Base-by-base conservation (phyloP, 345 rosid genomes). In the Moricandia arvensis region DNA sequence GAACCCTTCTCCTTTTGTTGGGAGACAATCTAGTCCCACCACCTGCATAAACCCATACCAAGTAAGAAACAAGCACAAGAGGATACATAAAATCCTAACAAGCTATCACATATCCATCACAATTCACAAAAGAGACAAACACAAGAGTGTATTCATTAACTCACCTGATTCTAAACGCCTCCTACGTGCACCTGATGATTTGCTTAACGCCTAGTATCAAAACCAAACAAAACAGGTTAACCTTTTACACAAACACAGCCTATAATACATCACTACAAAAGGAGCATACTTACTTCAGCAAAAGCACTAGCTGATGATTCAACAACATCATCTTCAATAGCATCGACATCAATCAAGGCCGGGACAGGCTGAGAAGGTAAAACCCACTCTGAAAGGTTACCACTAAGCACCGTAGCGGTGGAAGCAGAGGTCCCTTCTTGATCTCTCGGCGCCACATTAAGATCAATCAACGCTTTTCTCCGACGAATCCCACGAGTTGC, bases 271-370 rank as follows among this genome's bases (percentile, higher is more conserved):
- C 24, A 71, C 49, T 12, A 4, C 6, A 64, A 21, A 21, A 21
- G 2, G 2, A 21, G 24, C n/a, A 34, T 6, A n/a, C 74, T 77
- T 83, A 95, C 98, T 81, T 87, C 89, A 10, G 96, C 93, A 79
- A 95, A 92, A 21, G 91, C 96, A 66, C 82, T 87, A 4, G 98
- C 87, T 1, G 98, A 88, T 43, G 93, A 87, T 80, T 86, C 85
- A 26, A 90, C 55, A 78, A 90, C 96, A 68, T 89, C 97, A 68
- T 95, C 99, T 76, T 95, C 98, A 34, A 78, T 10, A 51, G 77
- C 81, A 71, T 92, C 99, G 38, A 95, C 88, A 85, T 89, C 97
- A 76, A 95, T 88, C n/a, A 49, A 60, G 2, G 73, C 29, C 38
- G 73, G 81, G 13, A 6, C 47, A 43, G 89, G 53, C 29, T 82